Percentiles rank a stretch among this genome's conserved stretches.
phyloP scores from a whole-genome alignment of 2,329 filamentous ascomycete genomes.

The Alternaria arborescens region DNA sequence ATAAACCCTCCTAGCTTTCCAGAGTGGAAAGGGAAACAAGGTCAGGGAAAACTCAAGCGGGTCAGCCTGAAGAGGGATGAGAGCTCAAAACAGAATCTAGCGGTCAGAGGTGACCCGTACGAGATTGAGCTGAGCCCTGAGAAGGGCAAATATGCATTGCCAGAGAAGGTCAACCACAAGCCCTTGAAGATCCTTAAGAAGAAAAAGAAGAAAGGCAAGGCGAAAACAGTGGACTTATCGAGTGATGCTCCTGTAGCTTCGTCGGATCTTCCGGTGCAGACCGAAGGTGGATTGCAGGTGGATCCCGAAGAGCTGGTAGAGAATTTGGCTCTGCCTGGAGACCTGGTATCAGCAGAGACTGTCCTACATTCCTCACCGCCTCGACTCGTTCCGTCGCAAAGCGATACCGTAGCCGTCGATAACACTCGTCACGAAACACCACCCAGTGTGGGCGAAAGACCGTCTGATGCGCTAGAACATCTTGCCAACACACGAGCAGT shows the following conservation, averaged over 20 bases:
- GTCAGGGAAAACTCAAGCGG: slow-evolving; percentile 30
- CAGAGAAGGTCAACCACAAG: slow-evolving; percentile 17
- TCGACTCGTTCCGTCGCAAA: not conserved
- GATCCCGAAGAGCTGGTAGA: not conserved
- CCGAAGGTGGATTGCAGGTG: not conserved
- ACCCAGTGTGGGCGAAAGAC: not conserved
- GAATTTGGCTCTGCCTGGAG: not conserved
- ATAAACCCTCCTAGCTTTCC: slow-evolving; percentile 15
- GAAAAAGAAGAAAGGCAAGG: slow-evolving; percentile 1
- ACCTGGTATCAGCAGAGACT: not conserved
- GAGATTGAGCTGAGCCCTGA: slow-evolving; percentile 34
- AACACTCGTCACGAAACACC: not conserved
- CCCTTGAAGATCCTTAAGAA: slow-evolving; percentile 18
- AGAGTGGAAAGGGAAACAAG: slow-evolving; percentile 4
- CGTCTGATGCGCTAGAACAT: not conserved
- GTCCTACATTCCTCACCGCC: not conserved
- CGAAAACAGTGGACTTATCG: too few species aligned
- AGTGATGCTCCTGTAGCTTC: not conserved
- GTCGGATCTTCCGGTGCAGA: not conserved
- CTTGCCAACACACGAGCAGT: not conserved
- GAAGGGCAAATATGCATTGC: slow-evolving; percentile 19
- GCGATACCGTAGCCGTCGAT: not conserved
- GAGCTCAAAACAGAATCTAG: slow-evolving; percentile 14
- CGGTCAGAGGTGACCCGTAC: slow-evolving; percentile 24
- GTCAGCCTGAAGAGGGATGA: slow-evolving; percentile 21